These are phyloP conservation scores for Aureobasidium sp. DNA, from an alignment of 2,329 filamentous ascomycete genomes.

Conservation along the genomic window DNA sequence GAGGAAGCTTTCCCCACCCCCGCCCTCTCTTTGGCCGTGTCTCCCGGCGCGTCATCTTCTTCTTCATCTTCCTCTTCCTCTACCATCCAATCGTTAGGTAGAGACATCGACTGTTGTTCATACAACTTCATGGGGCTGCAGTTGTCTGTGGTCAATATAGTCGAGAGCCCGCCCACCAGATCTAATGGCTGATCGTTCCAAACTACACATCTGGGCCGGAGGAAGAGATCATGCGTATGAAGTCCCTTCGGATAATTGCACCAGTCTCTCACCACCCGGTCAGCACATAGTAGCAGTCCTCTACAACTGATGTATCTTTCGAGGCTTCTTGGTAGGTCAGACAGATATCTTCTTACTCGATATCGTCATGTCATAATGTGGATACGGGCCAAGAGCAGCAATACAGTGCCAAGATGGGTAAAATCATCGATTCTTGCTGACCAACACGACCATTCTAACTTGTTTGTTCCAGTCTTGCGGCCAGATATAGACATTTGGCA, in stretches of 20 bases:
- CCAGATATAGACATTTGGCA: not conserved
- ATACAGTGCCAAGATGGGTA: not conserved
- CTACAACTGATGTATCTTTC: not conserved
- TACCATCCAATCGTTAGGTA: too few relatives aligned
- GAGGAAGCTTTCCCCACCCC: conserved; percentile 7
- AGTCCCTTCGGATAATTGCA: not conserved
- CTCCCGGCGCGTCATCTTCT: not conserved
- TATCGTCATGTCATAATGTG: not conserved
- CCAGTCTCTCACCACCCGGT: not conserved
- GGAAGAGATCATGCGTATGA: not conserved
- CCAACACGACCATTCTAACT: not conserved
- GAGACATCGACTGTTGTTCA: too few relatives aligned
- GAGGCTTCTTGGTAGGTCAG: conserved; percentile 22
- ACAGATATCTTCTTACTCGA: not conserved
- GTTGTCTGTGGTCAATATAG: not conserved
- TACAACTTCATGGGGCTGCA: too few relatives aligned
- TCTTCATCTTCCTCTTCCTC: too few relatives aligned
- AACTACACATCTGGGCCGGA: not conserved
- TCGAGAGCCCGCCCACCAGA: not conserved
- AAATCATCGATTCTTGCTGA: not conserved
- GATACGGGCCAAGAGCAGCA: not conserved
- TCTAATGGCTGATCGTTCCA: not conserved
- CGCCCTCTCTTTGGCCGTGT: not conserved
- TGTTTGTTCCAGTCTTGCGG: not conserved
- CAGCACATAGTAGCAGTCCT: not conserved